Conservation (phyloP, 2,329 filamentous ascomycete genomes). For the Pseudogymnoascus sp. region DNA sequence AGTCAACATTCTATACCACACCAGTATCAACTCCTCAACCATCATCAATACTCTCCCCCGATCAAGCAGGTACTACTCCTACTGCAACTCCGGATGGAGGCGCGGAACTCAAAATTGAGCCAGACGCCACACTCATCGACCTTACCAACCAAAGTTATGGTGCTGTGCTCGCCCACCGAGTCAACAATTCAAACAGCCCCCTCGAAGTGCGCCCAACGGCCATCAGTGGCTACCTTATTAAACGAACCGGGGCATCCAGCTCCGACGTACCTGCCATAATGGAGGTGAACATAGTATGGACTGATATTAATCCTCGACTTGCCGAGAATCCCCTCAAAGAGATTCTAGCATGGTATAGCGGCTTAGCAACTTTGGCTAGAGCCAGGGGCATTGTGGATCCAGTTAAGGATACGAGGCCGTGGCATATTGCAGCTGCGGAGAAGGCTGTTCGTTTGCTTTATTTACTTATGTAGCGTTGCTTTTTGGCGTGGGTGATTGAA, state of each 20-base stretch:
- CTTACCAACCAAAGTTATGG: slow-evolving; percentile 69
- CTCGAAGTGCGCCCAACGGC: slow-evolving; percentile 49
- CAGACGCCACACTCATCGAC: slow-evolving; percentile 63
- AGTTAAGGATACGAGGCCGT: slow-evolving; percentile 58
- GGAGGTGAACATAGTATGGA: slow-evolving; percentile 56
- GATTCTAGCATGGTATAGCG: slow-evolving; percentile 60
- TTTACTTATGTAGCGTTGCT: slow-evolving; percentile 47
- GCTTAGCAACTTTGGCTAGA: slow-evolving; percentile 59
- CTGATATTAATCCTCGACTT: slow-evolving; percentile 28
- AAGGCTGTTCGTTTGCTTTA: slow-evolving; percentile 60
- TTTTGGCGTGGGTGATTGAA: background rate
- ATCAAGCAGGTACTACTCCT: slow-evolving; percentile 40
- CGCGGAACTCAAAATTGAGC: slow-evolving; percentile 45
- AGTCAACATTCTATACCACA: slow-evolving; percentile 44
- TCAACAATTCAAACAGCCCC: slow-evolving; percentile 50
- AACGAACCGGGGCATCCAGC: slow-evolving; percentile 46
- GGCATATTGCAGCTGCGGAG: slow-evolving; percentile 67
- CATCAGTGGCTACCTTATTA: slow-evolving; percentile 58
- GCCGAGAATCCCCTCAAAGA: slow-evolving; percentile 46
- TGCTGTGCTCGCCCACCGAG: slow-evolving; percentile 57
- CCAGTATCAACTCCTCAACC: slow-evolving; percentile 61
- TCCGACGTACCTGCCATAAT: slow-evolving; percentile 54
- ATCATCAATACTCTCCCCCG: slow-evolving; percentile 49
- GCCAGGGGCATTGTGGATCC: slow-evolving; percentile 54
- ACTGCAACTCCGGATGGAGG: slow-evolving; percentile 29